Conservation (phyloP, 1,284 basidiomycete genomes). For the Austroboletus olivaceoglutinosus region DNA sequence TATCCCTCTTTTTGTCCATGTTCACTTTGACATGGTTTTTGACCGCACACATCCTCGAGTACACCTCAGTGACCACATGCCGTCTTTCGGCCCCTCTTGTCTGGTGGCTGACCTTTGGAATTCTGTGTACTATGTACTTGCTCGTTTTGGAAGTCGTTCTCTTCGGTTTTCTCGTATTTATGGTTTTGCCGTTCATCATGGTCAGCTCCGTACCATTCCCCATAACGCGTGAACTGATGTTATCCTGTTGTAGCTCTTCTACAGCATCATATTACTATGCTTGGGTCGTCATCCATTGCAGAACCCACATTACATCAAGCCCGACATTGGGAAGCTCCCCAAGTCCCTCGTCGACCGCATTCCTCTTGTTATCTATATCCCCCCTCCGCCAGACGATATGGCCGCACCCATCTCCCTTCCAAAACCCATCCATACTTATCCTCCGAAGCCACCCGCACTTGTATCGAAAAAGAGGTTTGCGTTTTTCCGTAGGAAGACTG, state of each 20-base stretch:
- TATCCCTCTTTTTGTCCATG: conserved; percentile 63
- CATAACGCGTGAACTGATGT: conserved; percentile 6
- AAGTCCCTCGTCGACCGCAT: conserved; percentile 70
- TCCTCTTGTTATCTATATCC: conserved; percentile 79
- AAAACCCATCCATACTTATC: conserved; percentile 51
- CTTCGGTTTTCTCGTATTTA: conserved; percentile 69
- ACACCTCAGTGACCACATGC: conserved; percentile 69
- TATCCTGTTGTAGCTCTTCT: conserved; percentile 52
- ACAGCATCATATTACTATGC: conserved; percentile 73
- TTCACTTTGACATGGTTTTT: conserved; percentile 77
- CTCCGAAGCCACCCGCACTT: conserved; percentile 44
- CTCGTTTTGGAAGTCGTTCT: conserved; percentile 70
- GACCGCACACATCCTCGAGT: conserved; percentile 72
- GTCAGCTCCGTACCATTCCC: conserved; percentile 43
- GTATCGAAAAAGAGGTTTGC: conserved; percentile 47
- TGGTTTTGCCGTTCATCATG: conserved; percentile 72
- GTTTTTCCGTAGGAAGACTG: conserved; percentile 42
- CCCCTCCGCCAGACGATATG: conserved; percentile 60
- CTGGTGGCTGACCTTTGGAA: conserved; percentile 79
- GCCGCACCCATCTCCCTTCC: conserved; percentile 41
- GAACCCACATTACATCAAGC: conserved; percentile 65
- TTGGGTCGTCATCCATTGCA: conserved; percentile 74
- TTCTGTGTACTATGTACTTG: conserved; percentile 76
- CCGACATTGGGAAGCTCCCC: conserved; percentile 71
- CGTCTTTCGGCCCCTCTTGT: conserved; percentile 69